Base-by-base conservation (phyloP, 2,329 filamentous ascomycete species). In the Akanthomyces dipterigenus region DNA sequence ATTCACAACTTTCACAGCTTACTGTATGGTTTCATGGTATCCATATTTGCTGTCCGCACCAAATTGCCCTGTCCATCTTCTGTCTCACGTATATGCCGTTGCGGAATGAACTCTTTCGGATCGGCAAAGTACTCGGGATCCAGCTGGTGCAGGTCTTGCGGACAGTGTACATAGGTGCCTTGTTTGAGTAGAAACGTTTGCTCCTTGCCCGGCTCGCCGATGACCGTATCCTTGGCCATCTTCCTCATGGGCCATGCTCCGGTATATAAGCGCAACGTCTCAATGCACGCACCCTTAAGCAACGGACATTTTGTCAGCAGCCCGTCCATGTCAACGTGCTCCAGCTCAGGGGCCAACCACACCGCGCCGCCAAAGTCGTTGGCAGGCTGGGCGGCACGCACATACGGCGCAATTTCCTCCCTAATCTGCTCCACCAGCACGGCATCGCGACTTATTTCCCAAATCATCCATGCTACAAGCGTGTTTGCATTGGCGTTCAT, bases 381-480 rank as follows among this genome's bases (percentile, higher is more conserved):
- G 18, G 63, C 66, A 5, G 72, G 75, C 55, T 75, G 71, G 3
- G 71, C 64, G 5, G 71, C 66, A 12, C 67, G 60, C 16, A 76
- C 64, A 42, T 66, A 70, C 0, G 71, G 70, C 8, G 68, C 69
- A 58, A 78, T 70, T 64, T 79, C 77, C 3, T 73, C 70, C 16
- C 73, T 72, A 28, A 79, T 68, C 26, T 74, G 70, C 34, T 67
- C 68, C 1, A 78, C 68, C 3, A 79, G 71, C 12, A 74, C 69
- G 0, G 70, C 66, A 24, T 78, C 75, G 11, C 72, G 70, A 61
- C 72, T 73, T 11, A 79, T 67, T 55, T 79, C 74, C 57, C 73
- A 73, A 0, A 80, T 65, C 64, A 78, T 70, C 77, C 78, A 80
- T 6, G 71, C 70, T 3, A 73, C 68, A 34, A 77, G 67, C 1